Evolutionary conservation across 495 filamentous ascomycete species (phyloP).

Genomic region (Penicillium diatomitis): DNA sequence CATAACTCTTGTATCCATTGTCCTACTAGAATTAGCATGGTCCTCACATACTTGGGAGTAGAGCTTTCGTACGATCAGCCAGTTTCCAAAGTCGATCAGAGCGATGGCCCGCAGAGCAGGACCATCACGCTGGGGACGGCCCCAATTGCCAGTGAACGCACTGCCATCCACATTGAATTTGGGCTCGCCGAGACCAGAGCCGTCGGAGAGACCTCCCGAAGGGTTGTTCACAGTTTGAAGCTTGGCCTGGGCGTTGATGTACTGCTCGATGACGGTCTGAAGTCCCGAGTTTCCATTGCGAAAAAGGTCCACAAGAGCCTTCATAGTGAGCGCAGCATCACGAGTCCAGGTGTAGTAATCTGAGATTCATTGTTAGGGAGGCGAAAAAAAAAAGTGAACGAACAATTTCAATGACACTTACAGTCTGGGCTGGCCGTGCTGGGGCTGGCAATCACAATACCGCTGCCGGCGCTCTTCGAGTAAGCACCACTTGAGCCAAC

Average conservation of each 20-base stretch:
- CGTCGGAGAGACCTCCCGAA: conserved; percentile 42
- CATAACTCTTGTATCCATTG: conserved; percentile 21
- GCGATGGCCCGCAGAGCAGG: conserved; percentile 61
- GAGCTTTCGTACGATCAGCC: conserved; percentile 19
- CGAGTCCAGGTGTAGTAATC: conserved; percentile 60
- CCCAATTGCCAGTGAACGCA: conserved; percentile 56
- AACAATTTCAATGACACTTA: conserved; percentile 24
- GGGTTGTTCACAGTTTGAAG: conserved; percentile 54
- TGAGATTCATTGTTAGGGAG: conserved; percentile 26
- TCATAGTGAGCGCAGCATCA: conserved; percentile 55
- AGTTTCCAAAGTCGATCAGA: conserved; percentile 34
- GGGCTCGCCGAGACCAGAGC: conserved; percentile 32
- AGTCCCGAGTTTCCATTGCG: conserved; percentile 44
- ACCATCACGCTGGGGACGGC: conserved; percentile 63
- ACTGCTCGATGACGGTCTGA: conserved; percentile 44
- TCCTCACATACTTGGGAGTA: background rate
- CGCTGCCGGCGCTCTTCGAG: conserved; percentile 36
- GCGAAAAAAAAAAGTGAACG: background rate
- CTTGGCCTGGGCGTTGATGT: conserved; percentile 46
- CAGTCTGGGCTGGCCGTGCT: conserved; percentile 49
- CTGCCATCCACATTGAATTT: conserved; percentile 48
- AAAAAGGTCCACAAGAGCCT: conserved; percentile 51
- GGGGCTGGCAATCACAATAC: conserved; percentile 55
- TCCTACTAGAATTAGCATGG: conserved; percentile 2
- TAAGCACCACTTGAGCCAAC: conserved; percentile 48